A percentile compares a stretch with the other conserved stretches of the same genome.
phyloP scores from a whole-genome alignment of 2,329 filamentous ascomycete species.

The Lecanicillium sp. region DNA sequence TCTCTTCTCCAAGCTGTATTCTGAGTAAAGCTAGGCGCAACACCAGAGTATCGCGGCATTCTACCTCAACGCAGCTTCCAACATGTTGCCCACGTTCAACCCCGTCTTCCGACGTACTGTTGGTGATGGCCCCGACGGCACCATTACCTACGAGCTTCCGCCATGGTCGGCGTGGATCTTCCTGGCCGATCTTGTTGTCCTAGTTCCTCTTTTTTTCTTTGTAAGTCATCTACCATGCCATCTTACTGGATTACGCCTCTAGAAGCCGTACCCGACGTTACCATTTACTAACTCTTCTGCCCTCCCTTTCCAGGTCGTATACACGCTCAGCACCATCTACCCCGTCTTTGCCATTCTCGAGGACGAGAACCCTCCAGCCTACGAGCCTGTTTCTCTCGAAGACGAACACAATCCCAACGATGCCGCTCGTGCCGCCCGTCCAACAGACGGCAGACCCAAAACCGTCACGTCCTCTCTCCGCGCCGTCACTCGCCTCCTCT shows the following conservation, averaged over 20 bases:
- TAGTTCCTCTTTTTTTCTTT: constrained; percentile 30
- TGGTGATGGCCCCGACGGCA: constrained; percentile 1
- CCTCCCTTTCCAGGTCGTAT: constrained; percentile 37
- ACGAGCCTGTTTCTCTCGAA: constrained; percentile 41
- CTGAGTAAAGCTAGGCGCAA: no score
- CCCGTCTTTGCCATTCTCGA: constrained; percentile 50
- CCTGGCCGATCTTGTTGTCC: constrained; percentile 27
- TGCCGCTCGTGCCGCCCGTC: constrained; percentile 21
- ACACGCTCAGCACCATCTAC: constrained; percentile 42
- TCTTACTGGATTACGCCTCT: no score
- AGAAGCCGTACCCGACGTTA: background rate
- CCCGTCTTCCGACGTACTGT: constrained; percentile 2
- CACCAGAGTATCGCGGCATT: no score
- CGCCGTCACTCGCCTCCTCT: constrained; percentile 46
- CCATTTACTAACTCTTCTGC: background rate
- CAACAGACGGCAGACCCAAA: constrained; percentile 23
- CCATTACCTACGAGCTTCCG: constrained; percentile 18
- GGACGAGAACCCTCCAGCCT: constrained; percentile 46
- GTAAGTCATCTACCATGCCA: constrained; percentile 19
- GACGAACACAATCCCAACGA: constrained; percentile 23
- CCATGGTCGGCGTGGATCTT: constrained; percentile 24
- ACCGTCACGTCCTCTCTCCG: constrained; percentile 44
- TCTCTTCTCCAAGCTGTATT: no score
- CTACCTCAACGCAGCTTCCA: no score
- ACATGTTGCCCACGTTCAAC: background rate